These are phyloP conservation scores for Chlorella sp. DNA, from an alignment of 139 green algal species.

Conservation along the genomic window DNA sequence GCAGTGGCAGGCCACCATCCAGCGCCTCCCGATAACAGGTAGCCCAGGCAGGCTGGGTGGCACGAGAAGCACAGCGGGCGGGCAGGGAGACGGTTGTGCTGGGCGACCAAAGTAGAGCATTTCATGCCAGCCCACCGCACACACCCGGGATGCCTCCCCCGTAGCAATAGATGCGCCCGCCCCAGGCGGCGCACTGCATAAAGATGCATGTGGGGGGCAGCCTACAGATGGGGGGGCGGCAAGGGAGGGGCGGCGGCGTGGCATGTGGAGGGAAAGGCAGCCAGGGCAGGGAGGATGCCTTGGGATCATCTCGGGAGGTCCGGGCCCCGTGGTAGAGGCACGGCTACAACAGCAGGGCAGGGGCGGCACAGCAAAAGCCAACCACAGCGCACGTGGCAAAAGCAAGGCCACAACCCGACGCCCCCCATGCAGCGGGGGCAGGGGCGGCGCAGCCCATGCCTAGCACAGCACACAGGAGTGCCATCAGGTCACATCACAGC, in stretches of 20 bases:
- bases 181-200: background rate
- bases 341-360: background rate
- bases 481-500: background rate
- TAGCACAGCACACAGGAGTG: too few species aligned
- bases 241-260: background rate
- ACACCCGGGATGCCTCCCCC: background rate
- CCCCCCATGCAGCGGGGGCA: too few species aligned
- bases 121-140: background rate
- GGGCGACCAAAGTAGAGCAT: too few species aligned
- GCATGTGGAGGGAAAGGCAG: background rate
- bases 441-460: background rate
- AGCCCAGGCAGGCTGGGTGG: too few species aligned
- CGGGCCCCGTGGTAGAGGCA: background rate
- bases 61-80: too few species aligned
- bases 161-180: background rate
- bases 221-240: background rate
- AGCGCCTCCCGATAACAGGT: too few species aligned
- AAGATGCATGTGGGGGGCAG: background rate
- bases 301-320: too few species aligned
- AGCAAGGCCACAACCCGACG: too few species aligned
- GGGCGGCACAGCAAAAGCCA: too few species aligned
- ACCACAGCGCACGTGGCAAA: background rate
- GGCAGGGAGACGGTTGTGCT: too few species aligned
- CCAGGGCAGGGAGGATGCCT: background rate
- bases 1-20: too few species aligned